These are phyloP conservation scores for Phytophthora sojae DNA, from an alignment of 352 stramenopile species.

Conservation along the genomic window DNA sequence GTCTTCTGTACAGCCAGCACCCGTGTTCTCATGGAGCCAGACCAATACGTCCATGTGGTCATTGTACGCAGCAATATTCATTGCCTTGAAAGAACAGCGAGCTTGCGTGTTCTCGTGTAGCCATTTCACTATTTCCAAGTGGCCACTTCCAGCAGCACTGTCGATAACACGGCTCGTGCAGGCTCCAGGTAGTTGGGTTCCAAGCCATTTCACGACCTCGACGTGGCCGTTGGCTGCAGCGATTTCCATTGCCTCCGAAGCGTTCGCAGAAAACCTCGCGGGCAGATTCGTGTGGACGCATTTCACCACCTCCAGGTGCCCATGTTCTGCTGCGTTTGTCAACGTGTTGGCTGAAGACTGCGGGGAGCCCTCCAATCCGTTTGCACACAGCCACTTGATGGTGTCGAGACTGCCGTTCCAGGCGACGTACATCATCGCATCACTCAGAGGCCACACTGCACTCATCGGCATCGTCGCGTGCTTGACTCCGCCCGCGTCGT, in stretches of 20 bases:
- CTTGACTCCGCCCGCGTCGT: not conserved
- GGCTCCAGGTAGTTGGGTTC: not conserved
- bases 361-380: not conserved
- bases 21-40: not conserved
- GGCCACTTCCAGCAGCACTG: not conserved
- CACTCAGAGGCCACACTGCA: not conserved
- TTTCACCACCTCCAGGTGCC: not conserved
- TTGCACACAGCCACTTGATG: not conserved
- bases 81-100: not conserved
- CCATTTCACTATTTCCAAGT: constrained; percentile 1
- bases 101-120: not conserved
- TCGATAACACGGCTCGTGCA: not conserved
- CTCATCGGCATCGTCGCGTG: not conserved
- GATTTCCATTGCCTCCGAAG: not conserved
- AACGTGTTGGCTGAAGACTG: not conserved
- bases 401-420: not conserved
- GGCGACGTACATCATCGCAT: not conserved
- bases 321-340: not conserved
- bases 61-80: not conserved
- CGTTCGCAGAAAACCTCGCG: not conserved
- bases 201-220: not conserved
- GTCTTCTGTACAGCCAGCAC: not conserved
- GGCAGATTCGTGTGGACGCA: not conserved
- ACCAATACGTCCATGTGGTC: not conserved
- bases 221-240: not conserved